Base-by-base conservation (phyloP, 169 alveolate species). In the Ichthyophthirius multifiliis region DNA sequence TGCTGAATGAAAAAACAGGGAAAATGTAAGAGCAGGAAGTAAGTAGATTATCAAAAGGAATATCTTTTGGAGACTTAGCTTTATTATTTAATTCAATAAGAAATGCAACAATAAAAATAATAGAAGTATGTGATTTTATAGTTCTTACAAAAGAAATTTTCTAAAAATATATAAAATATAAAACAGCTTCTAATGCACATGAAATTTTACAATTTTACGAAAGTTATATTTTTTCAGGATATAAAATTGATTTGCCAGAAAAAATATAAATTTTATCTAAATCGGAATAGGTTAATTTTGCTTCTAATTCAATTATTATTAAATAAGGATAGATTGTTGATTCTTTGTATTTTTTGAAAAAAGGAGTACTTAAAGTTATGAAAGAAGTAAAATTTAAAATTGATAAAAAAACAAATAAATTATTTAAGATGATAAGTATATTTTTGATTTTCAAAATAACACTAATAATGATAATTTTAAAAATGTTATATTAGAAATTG, bases 241-340 rank as follows among this genome's bases (percentile, higher is more conserved):
- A 55, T 27, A 7, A 16, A 9, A 10, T 55, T 13, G 71, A 55
- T 27, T 7, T 55, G 16, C 71, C 71, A 18, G 71, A 55, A 55
- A 55, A 55, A 55, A 55, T 55, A 55, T 55, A 55, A 23, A 55
- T 55, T 55, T 27, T 55, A 55, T 55, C 71, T 20, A 55, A 55
- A 55, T 27, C 71, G 23, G 71, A 55, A 23, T 55, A 55, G 13
- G 31, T 39, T 15, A 55, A 55, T 55, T 55, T 12, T 55, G 31
- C 31, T 15, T 55, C 71, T 3, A 55, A 55, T 55, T 55, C 71
- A 27, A 13, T 55, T 6, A 55, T 55, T 10, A 55, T 55, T 10
- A 55, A 39, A 55, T 27, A 55, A 55, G 71, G 71, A 10, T 23
- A 55, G 9, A n/a, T 55, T 1, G 16, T 55, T 6, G 23, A 34